Conservation (phyloP, 192 early-diverging fungal genomes). For the Entrophospora sp. region DNA sequence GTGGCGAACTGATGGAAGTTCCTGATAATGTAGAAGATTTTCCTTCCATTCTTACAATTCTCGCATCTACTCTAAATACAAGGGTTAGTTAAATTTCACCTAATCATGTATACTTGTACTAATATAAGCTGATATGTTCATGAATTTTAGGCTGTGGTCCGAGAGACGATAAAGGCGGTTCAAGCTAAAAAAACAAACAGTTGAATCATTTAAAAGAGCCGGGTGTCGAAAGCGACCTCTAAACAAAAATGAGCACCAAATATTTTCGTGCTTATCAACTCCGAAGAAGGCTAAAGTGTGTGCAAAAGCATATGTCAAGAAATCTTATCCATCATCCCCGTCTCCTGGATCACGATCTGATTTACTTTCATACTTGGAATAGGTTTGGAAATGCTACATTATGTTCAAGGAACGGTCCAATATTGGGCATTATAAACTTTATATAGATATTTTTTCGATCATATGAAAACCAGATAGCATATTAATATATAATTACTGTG, state of each 20-base stretch:
- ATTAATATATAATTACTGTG: too few relatives aligned
- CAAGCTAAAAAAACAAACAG: background rate
- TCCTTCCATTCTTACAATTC: background rate
- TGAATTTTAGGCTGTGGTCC: constrained; percentile 7
- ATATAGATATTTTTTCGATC: too few relatives aligned
- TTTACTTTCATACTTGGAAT: too few relatives aligned
- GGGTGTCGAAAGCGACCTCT: background rate
- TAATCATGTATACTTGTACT: background rate
- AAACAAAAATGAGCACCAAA: background rate
- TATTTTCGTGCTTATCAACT: background rate
- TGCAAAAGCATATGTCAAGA: background rate
- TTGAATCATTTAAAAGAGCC: background rate
- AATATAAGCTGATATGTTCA: background rate
- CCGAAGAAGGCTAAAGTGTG: background rate
- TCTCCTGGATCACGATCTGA: constrained; percentile 5
- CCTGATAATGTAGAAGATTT: background rate
- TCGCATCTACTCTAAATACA: background rate
- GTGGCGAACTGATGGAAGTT: background rate
- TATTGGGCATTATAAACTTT: too few relatives aligned
- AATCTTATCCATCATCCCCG: background rate
- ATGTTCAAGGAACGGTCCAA: too few relatives aligned
- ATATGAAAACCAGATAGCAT: too few relatives aligned
- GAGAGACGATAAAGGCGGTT: background rate
- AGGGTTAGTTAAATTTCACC: background rate
- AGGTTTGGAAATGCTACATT: too few relatives aligned